Evolutionary conservation across 208 protist species (phyloP).

Genomic region (Leishmania tarentolae): DNA sequence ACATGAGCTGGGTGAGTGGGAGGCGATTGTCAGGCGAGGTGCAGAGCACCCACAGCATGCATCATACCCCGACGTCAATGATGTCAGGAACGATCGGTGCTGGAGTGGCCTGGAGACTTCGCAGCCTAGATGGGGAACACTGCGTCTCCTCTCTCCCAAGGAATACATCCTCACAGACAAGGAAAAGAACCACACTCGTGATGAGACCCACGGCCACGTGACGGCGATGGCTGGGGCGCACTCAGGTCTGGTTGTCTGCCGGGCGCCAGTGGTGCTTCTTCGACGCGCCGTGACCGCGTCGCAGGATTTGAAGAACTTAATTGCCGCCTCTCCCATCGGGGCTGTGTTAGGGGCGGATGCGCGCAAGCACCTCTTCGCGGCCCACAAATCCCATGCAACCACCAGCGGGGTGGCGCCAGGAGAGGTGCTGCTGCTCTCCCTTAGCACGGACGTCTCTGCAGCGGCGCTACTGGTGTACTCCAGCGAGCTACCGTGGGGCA

Average conservation of each 20-base stretch:
- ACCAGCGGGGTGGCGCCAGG: slow-evolving; percentile 6
- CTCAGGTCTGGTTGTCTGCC: slow-evolving; percentile 6
- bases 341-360: slow-evolving; percentile 51
- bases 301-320: slow-evolving; percentile 68
- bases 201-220: neutral
- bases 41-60: neutral
- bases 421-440: slow-evolving; percentile 30
- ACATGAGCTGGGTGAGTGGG: slow-evolving; percentile 14
- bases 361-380: slow-evolving; percentile 62
- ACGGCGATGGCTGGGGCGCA: neutral
- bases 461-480: slow-evolving; percentile 35
- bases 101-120: neutral
- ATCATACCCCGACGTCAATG: neutral
- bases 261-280: slow-evolving; percentile 50
- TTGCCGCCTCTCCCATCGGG: slow-evolving; percentile 57
- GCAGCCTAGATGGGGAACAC: neutral
- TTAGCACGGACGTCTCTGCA: slow-evolving; percentile 10
- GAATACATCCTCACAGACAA: neutral
- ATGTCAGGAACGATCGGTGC: neutral
- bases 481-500: slow-evolving; percentile 15
- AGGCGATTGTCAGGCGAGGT: neutral
- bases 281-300: slow-evolving; percentile 42
- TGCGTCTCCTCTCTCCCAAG: slow-evolving; percentile 9
- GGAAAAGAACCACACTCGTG: neutral
- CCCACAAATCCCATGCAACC: neutral